These are phyloP conservation scores for Albatrellus sp. DNA, from an alignment of 1,284 basidiomycete species.

Conservation along the genomic window DNA sequence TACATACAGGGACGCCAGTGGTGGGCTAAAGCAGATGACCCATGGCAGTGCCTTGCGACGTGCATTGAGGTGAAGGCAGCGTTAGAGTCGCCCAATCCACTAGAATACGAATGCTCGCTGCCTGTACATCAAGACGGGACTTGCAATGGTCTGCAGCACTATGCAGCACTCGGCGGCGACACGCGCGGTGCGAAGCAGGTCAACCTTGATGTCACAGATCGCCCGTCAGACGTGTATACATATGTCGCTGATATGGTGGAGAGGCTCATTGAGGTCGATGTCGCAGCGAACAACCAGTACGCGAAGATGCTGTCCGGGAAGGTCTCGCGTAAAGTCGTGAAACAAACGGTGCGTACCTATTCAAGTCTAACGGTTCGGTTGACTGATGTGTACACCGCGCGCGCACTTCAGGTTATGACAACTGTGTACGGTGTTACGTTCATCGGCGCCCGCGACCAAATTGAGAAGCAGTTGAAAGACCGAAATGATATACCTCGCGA, in stretches of 20 bases:
- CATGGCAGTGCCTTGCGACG: constrained; percentile 93
- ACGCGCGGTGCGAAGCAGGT: constrained; percentile 84
- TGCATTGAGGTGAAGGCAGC: constrained; percentile 83
- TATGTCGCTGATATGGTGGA: constrained; percentile 84
- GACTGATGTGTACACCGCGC: constrained; percentile 2
- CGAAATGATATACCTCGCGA: constrained; percentile 66
- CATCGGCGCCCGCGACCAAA: constrained; percentile 91
- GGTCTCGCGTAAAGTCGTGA: constrained; percentile 90
- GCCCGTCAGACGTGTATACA: constrained; percentile 93
- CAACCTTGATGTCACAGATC: constrained; percentile 78
- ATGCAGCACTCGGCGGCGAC: constrained; percentile 95
- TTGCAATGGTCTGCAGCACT: constrained; percentile 98
- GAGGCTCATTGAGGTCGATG: constrained; percentile 35
- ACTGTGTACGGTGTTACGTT: constrained; percentile 98
- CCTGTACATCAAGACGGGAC: constrained; percentile 98
- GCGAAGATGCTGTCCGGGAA: constrained; percentile 69
- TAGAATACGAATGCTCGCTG: constrained; percentile 59
- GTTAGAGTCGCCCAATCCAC: constrained; percentile 64
- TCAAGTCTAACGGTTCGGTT: not conserved
- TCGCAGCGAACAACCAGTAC: constrained; percentile 35
- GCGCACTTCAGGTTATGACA: constrained; percentile 74
- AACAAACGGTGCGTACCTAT: constrained; percentile 70
- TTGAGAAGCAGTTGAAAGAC: constrained; percentile 80
- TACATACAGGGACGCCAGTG: constrained; percentile 50
- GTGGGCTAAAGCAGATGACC: constrained; percentile 92